These are phyloP conservation scores for Eucalyptus pauciflora DNA, from an alignment of 345 rosid species.

Conservation along the genomic window DNA sequence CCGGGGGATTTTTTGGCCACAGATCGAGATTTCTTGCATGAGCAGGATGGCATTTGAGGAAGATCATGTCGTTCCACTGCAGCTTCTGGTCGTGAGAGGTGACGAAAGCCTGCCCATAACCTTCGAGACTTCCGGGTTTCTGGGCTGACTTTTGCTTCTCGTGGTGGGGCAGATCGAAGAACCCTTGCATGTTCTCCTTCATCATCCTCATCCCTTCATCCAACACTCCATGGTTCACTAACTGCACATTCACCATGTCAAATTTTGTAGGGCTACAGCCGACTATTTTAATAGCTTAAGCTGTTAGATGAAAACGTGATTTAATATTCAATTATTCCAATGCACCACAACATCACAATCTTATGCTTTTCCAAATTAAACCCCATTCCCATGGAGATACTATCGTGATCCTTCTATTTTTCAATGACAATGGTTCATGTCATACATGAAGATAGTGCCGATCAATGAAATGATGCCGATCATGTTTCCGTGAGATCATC, in stretches of 20 bases:
- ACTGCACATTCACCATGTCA: too few species aligned
- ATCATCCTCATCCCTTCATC: neutral
- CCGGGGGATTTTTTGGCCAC: conserved; percentile 7
- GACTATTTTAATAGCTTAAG: too few species aligned
- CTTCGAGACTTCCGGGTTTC: conserved; percentile 11
- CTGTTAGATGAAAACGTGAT: too few species aligned
- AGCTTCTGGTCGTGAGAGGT: conserved; percentile 16
- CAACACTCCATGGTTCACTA: neutral
- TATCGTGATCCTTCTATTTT: neutral
- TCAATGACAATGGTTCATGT: neutral
- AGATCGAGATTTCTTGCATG: neutral
- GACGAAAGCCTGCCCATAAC: conserved; percentile 15
- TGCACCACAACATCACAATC: neutral
- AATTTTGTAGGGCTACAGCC: too few species aligned
- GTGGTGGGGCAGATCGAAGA: conserved; percentile 1
- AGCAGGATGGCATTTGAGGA: conserved; percentile 7
- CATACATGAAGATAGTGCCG: neutral
- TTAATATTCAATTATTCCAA: too few species aligned
- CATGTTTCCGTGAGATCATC: neutral
- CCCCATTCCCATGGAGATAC: neutral
- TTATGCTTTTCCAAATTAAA: neutral
- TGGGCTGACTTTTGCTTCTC: conserved; percentile 6
- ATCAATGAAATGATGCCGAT: neutral
- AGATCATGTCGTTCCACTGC: conserved; percentile 13
- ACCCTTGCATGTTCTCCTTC: neutral